Conservation (phyloP, 371 early-diverging fungal genomes). For the Syncephalis fuscata region DNA sequence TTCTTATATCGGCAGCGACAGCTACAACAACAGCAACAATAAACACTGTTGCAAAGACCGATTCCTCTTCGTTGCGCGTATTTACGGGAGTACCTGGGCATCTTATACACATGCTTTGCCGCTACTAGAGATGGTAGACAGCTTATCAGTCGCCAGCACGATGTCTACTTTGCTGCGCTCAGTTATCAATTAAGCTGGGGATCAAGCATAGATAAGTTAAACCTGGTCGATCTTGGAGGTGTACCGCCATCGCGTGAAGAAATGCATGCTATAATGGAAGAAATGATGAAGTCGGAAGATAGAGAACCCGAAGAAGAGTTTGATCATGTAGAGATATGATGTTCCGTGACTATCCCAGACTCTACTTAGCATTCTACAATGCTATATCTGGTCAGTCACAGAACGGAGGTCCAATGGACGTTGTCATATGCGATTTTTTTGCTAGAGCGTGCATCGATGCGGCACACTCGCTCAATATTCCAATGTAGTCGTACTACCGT, state of each 20-base stretch:
- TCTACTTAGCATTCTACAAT: background rate
- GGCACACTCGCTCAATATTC: background rate
- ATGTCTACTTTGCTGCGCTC: background rate
- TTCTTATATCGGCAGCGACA: background rate
- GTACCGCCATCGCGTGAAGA: background rate
- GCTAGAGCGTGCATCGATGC: conserved; percentile 2
- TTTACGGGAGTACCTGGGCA: background rate
- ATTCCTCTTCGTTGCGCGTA: background rate
- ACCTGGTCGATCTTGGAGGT: background rate
- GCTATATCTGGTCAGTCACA: conserved; percentile 1
- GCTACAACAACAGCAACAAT: background rate
- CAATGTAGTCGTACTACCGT: background rate
- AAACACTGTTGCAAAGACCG: too few relatives aligned
- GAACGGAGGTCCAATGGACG: background rate
- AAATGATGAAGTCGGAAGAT: background rate
- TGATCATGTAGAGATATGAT: background rate
- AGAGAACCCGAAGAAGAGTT: background rate
- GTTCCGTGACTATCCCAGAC: background rate
- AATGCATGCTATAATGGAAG: background rate
- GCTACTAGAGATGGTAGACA: background rate
- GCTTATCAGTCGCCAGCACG: background rate
- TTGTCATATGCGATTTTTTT: conserved; percentile 5
- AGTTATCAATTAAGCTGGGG: background rate
- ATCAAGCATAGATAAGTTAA: background rate
- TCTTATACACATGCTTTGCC: conserved; percentile 1